These are phyloP conservation scores for Xerocomellus amylosporus DNA, from an alignment of 768 basidiomycete species.

Conservation along the genomic window DNA sequence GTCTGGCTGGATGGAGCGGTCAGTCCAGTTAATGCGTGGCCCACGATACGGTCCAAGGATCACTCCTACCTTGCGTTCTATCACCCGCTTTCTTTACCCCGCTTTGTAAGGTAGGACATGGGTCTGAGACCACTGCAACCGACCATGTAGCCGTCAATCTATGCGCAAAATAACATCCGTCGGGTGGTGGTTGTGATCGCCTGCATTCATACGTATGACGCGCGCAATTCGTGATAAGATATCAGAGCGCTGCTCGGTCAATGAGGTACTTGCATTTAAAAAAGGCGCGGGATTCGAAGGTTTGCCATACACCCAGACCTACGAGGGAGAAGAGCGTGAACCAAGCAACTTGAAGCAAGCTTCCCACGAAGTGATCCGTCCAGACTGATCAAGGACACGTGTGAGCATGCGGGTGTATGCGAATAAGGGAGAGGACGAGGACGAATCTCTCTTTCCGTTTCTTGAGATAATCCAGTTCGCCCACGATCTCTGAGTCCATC, in stretches of 20 bases:
- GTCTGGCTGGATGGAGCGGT: constrained; percentile 12
- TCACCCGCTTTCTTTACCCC: not conserved
- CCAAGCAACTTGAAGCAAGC: constrained; percentile 90
- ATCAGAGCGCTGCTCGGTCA: constrained; percentile 45
- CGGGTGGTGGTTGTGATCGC: not conserved
- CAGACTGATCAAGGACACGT: constrained; percentile 54
- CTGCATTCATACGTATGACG: not conserved
- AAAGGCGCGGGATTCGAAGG: constrained; percentile 89
- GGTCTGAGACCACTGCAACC: constrained; percentile 1
- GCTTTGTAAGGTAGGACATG: constrained; percentile 7
- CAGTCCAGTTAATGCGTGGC: not conserved
- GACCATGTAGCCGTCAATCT: not conserved
- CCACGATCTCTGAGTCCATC: constrained; percentile 91
- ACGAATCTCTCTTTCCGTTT: constrained; percentile 84
- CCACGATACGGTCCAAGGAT: not conserved
- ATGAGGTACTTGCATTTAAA: constrained; percentile 96
- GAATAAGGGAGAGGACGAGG: constrained; percentile 35
- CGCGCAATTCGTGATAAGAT: not conserved
- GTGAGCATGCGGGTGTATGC: not conserved
- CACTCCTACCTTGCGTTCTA: not conserved
- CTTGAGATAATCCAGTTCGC: constrained; percentile 92
- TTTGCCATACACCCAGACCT: constrained; percentile 88
- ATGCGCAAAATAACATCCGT: not conserved
- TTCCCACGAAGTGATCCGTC: constrained; percentile 87
- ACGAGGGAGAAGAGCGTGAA: constrained; percentile 79